Evolutionary conservation across 1,284 basidiomycete genomes (phyloP), one percentile per base, ranked within the genome.

Genomic region (Neolentinus lepideus): DNA sequence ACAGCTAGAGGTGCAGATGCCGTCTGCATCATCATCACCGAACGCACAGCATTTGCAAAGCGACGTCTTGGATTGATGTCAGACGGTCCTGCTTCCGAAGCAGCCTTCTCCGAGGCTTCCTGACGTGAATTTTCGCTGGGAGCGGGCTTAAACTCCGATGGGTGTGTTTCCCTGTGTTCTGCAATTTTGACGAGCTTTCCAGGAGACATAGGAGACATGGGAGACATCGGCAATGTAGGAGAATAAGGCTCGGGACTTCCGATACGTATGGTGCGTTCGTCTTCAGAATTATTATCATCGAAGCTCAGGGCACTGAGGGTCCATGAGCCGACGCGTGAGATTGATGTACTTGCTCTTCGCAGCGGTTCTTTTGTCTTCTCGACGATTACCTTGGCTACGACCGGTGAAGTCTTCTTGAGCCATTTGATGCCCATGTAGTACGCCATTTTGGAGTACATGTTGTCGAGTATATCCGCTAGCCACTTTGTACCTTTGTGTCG

Each of bases 401-500:
- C 27, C 16, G 47, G 47, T 21, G 47, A 50, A 9, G 47, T 50
- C 14, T 21, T 50, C 47, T 64, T 57, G 51, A 67, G 53, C 66
- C 69, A 70, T 24, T 61, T 64, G 26, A 67, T 58, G n/a, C 68
- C 69, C 47, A 75, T 73, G 14, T 77, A 66, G 29, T 75, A 70
- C 43, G 74, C 61, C 52, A 84, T 63, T 52, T 63, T 67, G 46
- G 75, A 72, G 51, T 71, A 73, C 31, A 71, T 61, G 58, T 87
- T 84, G 45, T 69, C 65, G 33, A 90, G 71, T 11, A 83, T 79
- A 61, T 90, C 88, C 57, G 79, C 79, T 12, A 90, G 79, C 87
- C 87, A 90, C 66, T 88, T 86, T 58, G 79, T 77, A 21, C 88
- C 88, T 51, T 80, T 78, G 63, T 90, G 84, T 3, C 79, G 77